These are phyloP conservation scores for Niveomyces coronatus DNA, from an alignment of 2,329 filamentous ascomycete genomes.

Conservation along the genomic window DNA sequence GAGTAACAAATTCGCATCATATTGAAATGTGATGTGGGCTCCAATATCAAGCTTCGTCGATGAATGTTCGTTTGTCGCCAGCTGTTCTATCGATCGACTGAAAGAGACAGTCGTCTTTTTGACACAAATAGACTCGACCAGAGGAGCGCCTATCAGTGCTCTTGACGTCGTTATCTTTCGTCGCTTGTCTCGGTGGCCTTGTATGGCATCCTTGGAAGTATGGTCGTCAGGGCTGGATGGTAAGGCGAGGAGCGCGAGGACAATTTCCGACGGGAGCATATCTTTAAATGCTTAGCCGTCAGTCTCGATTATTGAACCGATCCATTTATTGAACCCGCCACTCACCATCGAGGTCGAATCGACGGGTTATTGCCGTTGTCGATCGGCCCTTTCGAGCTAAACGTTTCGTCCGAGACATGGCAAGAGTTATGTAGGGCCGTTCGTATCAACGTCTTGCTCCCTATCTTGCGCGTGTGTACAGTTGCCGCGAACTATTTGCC, in stretches of 20 bases:
- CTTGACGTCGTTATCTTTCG: conserved; percentile 20
- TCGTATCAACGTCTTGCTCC: conserved; percentile 1
- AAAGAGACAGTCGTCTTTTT: conserved; percentile 17
- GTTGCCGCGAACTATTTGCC: too few relatives aligned
- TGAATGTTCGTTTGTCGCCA: conserved; percentile 5
- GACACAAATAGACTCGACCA: conserved; percentile 16
- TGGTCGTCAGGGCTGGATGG: conserved; percentile 10
- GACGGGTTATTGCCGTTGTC: conserved; percentile 1
- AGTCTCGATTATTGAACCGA: too few relatives aligned
- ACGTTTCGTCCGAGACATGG: conserved; percentile 1
- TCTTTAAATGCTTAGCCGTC: conserved; percentile 11
- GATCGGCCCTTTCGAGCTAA: not conserved
- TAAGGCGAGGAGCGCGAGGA: conserved; percentile 16
- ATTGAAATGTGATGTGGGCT: conserved; percentile 6
- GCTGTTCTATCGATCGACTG: conserved; percentile 16
- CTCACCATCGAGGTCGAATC: conserved; percentile 6
- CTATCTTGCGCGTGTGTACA: too few relatives aligned
- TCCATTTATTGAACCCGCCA: too few relatives aligned
- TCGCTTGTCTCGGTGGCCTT: conserved; percentile 19
- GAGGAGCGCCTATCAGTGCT: conserved; percentile 1
- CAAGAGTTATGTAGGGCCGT: not conserved
- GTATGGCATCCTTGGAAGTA: not conserved
- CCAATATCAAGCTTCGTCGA: conserved; percentile 14
- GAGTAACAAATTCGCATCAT: conserved; percentile 1
- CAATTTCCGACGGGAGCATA: conserved; percentile 15